Evolutionary conservation across 208 protist species (phyloP), one percentile per base, ranked within the genome.

Genomic region (Angomonas ambiguus): DNA sequence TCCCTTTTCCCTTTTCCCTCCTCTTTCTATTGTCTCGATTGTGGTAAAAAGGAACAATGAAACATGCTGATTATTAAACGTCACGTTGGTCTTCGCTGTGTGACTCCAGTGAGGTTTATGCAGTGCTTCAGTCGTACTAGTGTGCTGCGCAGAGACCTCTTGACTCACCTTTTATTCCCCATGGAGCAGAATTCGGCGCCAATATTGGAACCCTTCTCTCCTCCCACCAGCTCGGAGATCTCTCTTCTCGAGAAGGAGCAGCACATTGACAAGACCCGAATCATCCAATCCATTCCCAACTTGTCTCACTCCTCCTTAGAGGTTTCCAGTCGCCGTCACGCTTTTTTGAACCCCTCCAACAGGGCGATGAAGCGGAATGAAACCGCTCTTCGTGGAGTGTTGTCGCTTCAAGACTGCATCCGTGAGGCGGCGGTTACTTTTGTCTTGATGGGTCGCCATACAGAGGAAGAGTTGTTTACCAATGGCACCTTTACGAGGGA

Each of bases 401-500:
- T n/a, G 45, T n/a, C 45, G 45, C 10, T 53, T 22, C 45, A 53
- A 20, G 18, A 20, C 8, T 27, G 20, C 16, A 53, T 53, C 18
- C 13, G 20, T 8, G 20, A 53, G 45, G 45, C 45, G 5, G 45
- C 16, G 5, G 10, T 20, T n/a, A 5, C 10, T 3, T n/a, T 53
- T n/a, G 45, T 24, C 4, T 5, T 24, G 45, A 27, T n/a, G 8
- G 20, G 20, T 20, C 18, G 45, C 10, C 18, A 27, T 27, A 24
- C 10, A 8, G 18, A 53, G 24, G 45, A 13, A 5, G 27, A 49
- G 41, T 1, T 59, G 8, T 24, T 53, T 13, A 5, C 10, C 4
- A 20, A 53, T n/a, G 8, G 45, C 5, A 10, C 18, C 8, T 72
- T 77, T 34, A 55, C 59, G 49, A 69, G 74, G 16, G 22, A 58